Evolutionary conservation across 1,139 yeast species (phyloP), one percentile per base, ranked within the genome.

Genomic region (Kodamaea sp.): DNA sequence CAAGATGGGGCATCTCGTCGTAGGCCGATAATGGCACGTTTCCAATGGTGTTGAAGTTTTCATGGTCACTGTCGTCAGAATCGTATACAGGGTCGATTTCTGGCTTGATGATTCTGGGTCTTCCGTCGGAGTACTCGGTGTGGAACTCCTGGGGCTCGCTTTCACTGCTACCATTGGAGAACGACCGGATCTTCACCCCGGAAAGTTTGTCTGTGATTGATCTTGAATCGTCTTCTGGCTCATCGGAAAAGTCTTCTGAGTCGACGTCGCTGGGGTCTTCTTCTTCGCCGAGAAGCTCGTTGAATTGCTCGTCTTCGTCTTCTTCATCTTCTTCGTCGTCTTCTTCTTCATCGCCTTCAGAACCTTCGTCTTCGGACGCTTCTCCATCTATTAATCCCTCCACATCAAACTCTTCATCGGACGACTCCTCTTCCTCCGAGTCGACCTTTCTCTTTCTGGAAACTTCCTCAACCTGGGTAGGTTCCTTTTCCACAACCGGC

Each of bases 1-100:
- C 98, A 46, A 92, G 81, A 58, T 94, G 98, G 2, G 98, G 98
- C 83, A 85, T 85, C 59, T 89, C 95, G 35, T 92, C 99, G 57
- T 92, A 92, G 1, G 96, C 97, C 15, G 92, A 78, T 22, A 92
- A 56, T 32, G 98, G 97, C 39, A 92, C 76, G 56, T 92, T 86
- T 28, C 98, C 98, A 47, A 92, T 86, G 5, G 97, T 88, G 61
- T 92, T 92, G 50, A 70, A 67, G 36, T 85, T 82, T 51, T 89
- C 97, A 16, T 71, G 76, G 53, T 90, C 97, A 51, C 90, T 81
- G 53, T 92, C 97, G 61, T 92, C 98, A 47, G 89, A 79, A 54
- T 90, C 97, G 58, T 92, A 92, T 13, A 79, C 81, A 4, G 98
- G 97, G 22, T 87, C 83, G 47, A 92, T 90, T 57, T 88, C 97